Evolutionary conservation across 129 eudicot genomes (phyloP).

Genomic region (Heracleum sosnowskyi): DNA sequence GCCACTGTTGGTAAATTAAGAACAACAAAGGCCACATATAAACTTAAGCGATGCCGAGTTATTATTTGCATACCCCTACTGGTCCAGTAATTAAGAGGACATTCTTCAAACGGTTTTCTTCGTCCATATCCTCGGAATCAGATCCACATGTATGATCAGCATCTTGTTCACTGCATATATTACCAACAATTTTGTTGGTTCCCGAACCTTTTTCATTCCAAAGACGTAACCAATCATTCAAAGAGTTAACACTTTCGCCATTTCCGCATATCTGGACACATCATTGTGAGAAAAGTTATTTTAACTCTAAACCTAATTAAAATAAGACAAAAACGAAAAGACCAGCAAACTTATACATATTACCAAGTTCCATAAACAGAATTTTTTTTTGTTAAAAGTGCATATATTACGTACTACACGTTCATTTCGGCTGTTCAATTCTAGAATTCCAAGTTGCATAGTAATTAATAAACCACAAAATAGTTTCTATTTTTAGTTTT

Average conservation of each 20-base stretch:
- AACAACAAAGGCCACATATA: constrained; percentile 6
- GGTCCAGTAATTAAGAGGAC: constrained; percentile 92
- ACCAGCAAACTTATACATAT: constrained; percentile 10
- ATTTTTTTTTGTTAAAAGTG: neutral
- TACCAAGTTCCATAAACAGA: neutral
- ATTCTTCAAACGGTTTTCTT: constrained; percentile 57
- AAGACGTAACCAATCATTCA: constrained; percentile 72
- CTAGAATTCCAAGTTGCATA: neutral
- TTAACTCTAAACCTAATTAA: neutral
- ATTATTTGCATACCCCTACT: constrained; percentile 66
- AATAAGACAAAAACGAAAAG: neutral
- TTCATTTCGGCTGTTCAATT: neutral
- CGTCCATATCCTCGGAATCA: constrained; percentile 44
- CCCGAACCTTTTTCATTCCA: constrained; percentile 68
- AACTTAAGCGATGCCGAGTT: neutral
- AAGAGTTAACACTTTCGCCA: constrained; percentile 51
- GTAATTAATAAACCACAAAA: neutral
- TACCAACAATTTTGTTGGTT: constrained; percentile 23
- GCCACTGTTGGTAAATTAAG: neutral
- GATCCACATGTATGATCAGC: constrained; percentile 42
- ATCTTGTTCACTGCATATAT: constrained; percentile 23
- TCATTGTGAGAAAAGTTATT: neutral
- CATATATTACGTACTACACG: neutral
- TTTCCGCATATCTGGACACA: constrained; percentile 83
- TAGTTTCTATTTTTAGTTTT: neutral